Evolutionary conservation across 306 rosid species (phyloP).

Genomic region (Astragalus membranaceus): DNA sequence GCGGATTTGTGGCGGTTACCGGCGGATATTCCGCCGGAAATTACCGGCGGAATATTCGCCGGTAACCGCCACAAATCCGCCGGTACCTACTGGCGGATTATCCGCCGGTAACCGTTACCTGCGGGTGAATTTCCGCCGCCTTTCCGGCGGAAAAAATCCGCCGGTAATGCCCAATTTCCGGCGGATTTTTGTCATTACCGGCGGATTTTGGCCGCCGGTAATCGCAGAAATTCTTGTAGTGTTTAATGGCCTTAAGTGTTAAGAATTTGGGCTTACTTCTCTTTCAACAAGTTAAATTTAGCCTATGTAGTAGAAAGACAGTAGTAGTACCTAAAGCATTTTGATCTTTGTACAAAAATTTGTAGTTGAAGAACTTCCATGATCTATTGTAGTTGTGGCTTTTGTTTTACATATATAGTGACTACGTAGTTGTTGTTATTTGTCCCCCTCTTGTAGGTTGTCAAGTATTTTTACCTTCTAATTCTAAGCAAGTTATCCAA

Average conservation of each 20-base stretch:
- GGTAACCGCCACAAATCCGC: no score
- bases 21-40: no score
- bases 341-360: slow-evolving; percentile 47
- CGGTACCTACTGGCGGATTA: no score
- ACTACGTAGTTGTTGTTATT: background rate
- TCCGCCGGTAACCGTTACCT: no score
- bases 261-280: slow-evolving; percentile 25
- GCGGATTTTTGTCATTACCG: no score
- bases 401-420: background rate
- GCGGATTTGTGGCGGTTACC: no score
- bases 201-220: no score
- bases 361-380: slow-evolving; percentile 30
- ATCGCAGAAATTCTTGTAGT: no score
- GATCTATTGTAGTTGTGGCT: slow-evolving; percentile 8
- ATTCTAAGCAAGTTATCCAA: slow-evolving; percentile 5
- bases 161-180: no score
- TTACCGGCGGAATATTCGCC: no score
- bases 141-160: no score
- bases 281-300: slow-evolving; percentile 10
- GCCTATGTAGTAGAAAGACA: slow-evolving; percentile 14
- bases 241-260: slow-evolving; percentile 5
- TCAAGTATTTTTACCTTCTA: background rate
- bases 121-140: no score
- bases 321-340: slow-evolving; percentile 1
- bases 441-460: background rate